A percentile compares a stretch with the other conserved stretches of the same genome.
Conservation (phyloP, 2,329 filamentous ascomycete species). For the Ceratocystis lukuohia region DNA sequence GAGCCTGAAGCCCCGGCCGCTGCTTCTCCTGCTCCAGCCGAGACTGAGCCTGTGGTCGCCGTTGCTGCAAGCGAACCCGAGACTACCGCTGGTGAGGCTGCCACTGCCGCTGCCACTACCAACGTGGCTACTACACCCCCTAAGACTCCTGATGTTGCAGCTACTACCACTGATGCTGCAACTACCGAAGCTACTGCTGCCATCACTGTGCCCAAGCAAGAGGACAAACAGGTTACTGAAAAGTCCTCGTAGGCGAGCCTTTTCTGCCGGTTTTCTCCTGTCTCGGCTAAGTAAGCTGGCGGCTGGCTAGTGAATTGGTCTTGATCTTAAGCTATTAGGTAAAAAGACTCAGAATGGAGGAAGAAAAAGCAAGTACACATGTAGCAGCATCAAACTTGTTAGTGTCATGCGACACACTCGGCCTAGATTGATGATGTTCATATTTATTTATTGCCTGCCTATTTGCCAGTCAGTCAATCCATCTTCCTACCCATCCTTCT, state of each 20-base stretch:
- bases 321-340: neutral
- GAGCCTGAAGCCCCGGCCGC: slow-evolving; percentile 16
- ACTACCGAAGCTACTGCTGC: slow-evolving; percentile 9
- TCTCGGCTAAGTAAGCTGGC: neutral
- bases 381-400: neutral
- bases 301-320: neutral
- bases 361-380: neutral
- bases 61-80: slow-evolving; percentile 17
- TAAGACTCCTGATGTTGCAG: neutral
- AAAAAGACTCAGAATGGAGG: neutral
- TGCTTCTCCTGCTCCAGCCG: slow-evolving; percentile 2
- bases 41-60: slow-evolving; percentile 2
- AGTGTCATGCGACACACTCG: too few species aligned
- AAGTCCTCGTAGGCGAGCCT: slow-evolving; percentile 20
- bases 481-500: too few species aligned
- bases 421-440: too few species aligned
- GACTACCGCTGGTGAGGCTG: neutral
- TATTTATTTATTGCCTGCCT: too few species aligned
- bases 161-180: neutral
- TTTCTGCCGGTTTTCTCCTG: slow-evolving; percentile 16
- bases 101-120: neutral
- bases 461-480: too few species aligned
- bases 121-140: neutral
- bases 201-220: slow-evolving; percentile 11
- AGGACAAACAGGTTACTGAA: slow-evolving; percentile 20